phyloP scores from a whole-genome alignment of 2,329 filamentous ascomycete genomes.

The Chrysoporthe puriensis region DNA sequence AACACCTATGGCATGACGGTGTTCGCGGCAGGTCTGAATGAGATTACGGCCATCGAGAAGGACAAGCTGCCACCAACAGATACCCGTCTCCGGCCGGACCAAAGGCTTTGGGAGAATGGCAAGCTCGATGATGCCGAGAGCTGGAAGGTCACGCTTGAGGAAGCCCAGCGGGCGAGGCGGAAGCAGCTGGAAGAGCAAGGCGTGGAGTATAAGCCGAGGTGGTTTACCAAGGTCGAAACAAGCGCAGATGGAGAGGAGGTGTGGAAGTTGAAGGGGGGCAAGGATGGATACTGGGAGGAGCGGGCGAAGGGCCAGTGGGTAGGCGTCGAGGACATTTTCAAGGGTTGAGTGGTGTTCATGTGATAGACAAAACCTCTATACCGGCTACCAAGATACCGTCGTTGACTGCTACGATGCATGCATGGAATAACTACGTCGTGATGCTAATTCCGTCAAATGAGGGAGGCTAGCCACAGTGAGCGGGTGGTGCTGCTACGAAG shows the following conservation, averaged over 20 bases:
- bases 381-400: background rate
- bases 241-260: conserved; percentile 66
- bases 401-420: background rate
- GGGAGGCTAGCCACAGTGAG: no score
- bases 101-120: conserved; percentile 60
- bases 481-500: no score
- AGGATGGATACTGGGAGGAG: conserved; percentile 94
- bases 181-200: conserved; percentile 76
- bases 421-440: background rate
- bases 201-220: conserved; percentile 73
- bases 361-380: background rate
- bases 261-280: conserved; percentile 77
- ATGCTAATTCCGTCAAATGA: background rate
- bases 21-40: conserved; percentile 86
- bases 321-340: conserved; percentile 57
- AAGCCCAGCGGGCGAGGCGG: conserved; percentile 77
- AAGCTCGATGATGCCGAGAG: conserved; percentile 36
- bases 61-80: conserved; percentile 80
- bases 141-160: conserved; percentile 68
- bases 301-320: conserved; percentile 70
- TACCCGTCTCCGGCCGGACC: conserved; percentile 81
- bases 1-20: conserved; percentile 86
- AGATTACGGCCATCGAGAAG: conserved; percentile 80
- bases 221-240: conserved; percentile 74
- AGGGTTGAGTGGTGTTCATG: conserved; percentile 19